phyloP scores from a whole-genome alignment of 1,139 yeast genomes.

The Torulaspora globosa region DNA sequence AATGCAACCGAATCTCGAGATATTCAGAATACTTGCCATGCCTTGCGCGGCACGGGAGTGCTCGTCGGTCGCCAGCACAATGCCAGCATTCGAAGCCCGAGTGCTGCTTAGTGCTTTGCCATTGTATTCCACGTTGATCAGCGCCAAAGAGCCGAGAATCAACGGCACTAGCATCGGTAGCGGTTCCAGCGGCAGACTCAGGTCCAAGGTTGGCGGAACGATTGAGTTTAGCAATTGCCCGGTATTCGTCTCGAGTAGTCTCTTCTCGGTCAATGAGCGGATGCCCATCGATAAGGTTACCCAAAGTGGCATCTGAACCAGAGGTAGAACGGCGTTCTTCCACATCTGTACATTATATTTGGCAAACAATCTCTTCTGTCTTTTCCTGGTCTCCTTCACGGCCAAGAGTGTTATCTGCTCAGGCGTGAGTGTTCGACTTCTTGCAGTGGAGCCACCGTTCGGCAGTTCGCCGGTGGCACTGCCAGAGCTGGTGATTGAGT shows the following conservation, averaged over 20 bases:
- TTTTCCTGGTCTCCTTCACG: constrained; percentile 68
- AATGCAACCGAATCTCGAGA: constrained; percentile 70
- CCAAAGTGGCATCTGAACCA: constrained; percentile 88
- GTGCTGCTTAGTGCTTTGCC: constrained; percentile 48
- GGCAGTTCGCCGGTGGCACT: constrained; percentile 10
- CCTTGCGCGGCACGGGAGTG: constrained; percentile 33
- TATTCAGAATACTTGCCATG: constrained; percentile 47
- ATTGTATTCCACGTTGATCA: constrained; percentile 79
- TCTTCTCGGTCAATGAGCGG: constrained; percentile 57
- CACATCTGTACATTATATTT: constrained; percentile 68
- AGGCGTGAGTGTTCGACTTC: constrained; percentile 54
- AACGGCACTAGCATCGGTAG: constrained; percentile 54
- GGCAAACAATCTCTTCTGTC: constrained; percentile 67
- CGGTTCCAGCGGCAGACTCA: constrained; percentile 30
- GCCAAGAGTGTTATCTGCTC: constrained; percentile 74
- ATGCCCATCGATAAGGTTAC: constrained; percentile 69
- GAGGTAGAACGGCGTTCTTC: constrained; percentile 72
- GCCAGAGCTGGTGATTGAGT: constrained; percentile 16
- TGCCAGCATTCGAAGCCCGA: constrained; percentile 36
- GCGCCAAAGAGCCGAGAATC: constrained; percentile 61
- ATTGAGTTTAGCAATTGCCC: constrained; percentile 13
- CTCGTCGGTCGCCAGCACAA: constrained; percentile 24
- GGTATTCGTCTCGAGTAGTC: constrained; percentile 24
- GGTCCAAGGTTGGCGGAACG: constrained; percentile 39
- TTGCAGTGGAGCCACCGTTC: constrained; percentile 3